Percentiles rank a stretch among this genome's conserved stretches.
phyloP scores from a whole-genome alignment of 768 basidiomycete genomes.

The Hericium erinaceus region DNA sequence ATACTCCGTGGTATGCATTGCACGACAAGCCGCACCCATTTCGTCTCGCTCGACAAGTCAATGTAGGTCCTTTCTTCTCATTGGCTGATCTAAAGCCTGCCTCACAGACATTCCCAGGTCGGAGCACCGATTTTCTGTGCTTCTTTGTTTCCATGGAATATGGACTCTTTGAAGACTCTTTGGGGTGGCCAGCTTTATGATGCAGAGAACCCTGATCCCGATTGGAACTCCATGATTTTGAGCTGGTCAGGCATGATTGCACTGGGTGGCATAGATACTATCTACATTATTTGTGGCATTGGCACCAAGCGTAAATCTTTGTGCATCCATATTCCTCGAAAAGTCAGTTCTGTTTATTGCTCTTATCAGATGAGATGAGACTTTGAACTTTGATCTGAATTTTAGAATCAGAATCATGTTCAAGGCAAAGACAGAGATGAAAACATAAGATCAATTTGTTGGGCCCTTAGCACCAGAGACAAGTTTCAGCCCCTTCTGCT shows the following conservation, averaged over 20 bases:
- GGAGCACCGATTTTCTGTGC: neutral
- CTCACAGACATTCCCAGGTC: too few relatives aligned
- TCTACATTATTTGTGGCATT: neutral
- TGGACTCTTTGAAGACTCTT: conserved; percentile 28
- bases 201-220: conserved; percentile 19
- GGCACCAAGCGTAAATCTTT: neutral
- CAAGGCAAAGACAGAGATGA: neutral
- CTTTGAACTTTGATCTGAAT: neutral
- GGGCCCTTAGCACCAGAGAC: conserved; percentile 39
- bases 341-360: neutral
- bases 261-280: neutral
- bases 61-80: conserved; percentile 28
- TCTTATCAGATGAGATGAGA: neutral
- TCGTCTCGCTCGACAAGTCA: conserved; percentile 30
- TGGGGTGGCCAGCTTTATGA: conserved; percentile 27
- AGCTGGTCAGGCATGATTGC: conserved; percentile 19
- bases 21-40: conserved; percentile 29
- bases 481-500: conserved; percentile 53
- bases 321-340: neutral
- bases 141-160: conserved; percentile 19
- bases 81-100: neutral
- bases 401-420: neutral
- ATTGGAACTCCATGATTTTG: conserved; percentile 39
- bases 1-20: conserved; percentile 25
- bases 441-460: conserved; percentile 22